Percentiles rank a stretch among this genome's conserved stretches.
phyloP scores from a whole-genome alignment of 2,329 filamentous ascomycete genomes.

The Epichloe aotearoae region DNA sequence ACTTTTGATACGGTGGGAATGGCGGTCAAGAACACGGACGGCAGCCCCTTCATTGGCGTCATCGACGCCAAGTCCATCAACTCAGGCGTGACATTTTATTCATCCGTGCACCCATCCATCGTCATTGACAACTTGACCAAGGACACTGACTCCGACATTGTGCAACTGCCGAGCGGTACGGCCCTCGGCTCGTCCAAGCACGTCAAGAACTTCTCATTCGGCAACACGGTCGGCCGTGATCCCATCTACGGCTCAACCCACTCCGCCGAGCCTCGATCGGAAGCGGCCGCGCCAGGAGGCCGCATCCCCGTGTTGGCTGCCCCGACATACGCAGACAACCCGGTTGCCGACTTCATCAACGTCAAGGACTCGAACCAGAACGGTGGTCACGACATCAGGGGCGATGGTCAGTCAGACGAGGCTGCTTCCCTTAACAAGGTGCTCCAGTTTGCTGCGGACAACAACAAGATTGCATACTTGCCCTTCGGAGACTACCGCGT shows the following conservation, averaged over 20 bases:
- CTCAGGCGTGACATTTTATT: slow-evolving; percentile 26
- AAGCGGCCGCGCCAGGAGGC: slow-evolving; percentile 23
- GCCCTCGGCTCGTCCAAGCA: slow-evolving; percentile 17
- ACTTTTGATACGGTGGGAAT: slow-evolving; percentile 27
- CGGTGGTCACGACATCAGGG: slow-evolving; percentile 17
- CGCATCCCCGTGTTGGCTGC: slow-evolving; percentile 23
- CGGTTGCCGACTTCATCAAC: slow-evolving; percentile 17
- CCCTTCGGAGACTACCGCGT: slow-evolving; percentile 17
- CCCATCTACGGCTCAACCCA: slow-evolving; percentile 25
- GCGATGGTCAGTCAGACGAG: slow-evolving; percentile 27
- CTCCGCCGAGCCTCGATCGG: slow-evolving; percentile 19
- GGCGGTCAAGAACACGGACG: slow-evolving; percentile 23
- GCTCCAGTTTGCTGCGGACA: slow-evolving; percentile 22
- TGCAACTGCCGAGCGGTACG: slow-evolving; percentile 18
- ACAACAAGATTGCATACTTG: slow-evolving; percentile 16
- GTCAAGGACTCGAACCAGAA: slow-evolving; percentile 25
- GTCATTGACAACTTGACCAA: slow-evolving; percentile 30
- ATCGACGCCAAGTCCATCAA: slow-evolving; percentile 27
- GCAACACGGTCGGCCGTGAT: slow-evolving; percentile 26
- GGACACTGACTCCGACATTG: slow-evolving; percentile 24
- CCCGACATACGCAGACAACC: slow-evolving; percentile 24
- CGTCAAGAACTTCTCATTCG: slow-evolving; percentile 28
- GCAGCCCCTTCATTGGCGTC: slow-evolving; percentile 26
- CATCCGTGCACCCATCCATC: slow-evolving; percentile 25
- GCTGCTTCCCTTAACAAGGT: slow-evolving; percentile 23